These are phyloP conservation scores for Lycium ferocissimum DNA, from an alignment of 257 asterid genomes.

Conservation along the genomic window DNA sequence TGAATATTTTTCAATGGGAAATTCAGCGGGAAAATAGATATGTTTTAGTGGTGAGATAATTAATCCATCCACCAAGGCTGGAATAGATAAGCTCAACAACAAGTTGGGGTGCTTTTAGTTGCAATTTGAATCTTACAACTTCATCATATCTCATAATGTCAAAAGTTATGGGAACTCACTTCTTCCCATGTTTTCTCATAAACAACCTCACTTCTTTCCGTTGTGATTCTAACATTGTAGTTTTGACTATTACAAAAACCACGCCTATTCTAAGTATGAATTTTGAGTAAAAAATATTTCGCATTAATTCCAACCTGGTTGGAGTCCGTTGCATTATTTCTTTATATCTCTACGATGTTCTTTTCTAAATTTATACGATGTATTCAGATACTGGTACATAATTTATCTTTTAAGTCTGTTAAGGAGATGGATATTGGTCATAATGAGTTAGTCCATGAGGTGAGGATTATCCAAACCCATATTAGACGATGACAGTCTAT, in stretches of 20 bases:
- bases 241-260: not conserved
- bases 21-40: no score
- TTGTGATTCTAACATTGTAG: not conserved
- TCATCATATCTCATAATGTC: slow-evolving; percentile 1
- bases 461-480: not conserved
- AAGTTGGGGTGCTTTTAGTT: not conserved
- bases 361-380: not conserved
- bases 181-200: slow-evolving; percentile 17
- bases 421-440: not conserved
- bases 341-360: not conserved
- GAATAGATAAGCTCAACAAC: not conserved
- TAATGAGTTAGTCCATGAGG: not conserved
- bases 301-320: not conserved
- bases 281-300: not conserved
- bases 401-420: not conserved
- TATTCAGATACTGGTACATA: not conserved
- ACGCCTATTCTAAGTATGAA: not conserved
- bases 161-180: not conserved
- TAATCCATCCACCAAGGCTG: no score
- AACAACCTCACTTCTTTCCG: not conserved
- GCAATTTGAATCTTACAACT: slow-evolving; percentile 20
- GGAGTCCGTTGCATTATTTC: not conserved
- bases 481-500: not conserved
- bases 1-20: no score
- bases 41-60: no score